Conservation (phyloP, 1,284 basidiomycete species). For the Anthracocystis panici-leucophaei region DNA sequence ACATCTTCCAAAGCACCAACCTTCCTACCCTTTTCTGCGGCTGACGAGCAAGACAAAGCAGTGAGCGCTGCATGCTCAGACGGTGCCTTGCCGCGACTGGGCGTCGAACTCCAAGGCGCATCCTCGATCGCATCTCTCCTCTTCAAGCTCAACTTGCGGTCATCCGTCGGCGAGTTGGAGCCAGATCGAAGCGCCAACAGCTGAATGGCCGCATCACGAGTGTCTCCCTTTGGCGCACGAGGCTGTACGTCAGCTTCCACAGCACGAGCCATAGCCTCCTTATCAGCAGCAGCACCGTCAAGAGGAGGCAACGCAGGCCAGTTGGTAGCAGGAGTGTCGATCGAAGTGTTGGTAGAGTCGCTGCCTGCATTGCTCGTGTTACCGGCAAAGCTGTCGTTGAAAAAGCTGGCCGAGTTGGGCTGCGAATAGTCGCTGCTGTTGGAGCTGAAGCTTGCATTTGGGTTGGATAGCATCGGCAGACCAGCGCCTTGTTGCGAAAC, state of each 20-base stretch:
- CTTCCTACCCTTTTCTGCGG: conserved; percentile 15
- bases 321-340: conserved; percentile 43
- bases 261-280: conserved; percentile 10
- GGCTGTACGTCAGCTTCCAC: conserved; percentile 14
- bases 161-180: conserved; percentile 50
- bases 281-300: conserved; percentile 19
- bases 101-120: conserved; percentile 44
- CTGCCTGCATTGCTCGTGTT: conserved; percentile 43
- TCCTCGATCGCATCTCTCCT: conserved; percentile 28
- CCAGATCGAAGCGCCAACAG: conserved; percentile 46
- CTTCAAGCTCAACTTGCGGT: conserved; percentile 31
- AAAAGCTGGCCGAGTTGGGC: conserved; percentile 46
- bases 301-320: conserved; percentile 34
- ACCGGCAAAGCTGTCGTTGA: conserved; percentile 47
- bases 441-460: conserved; percentile 46
- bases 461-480: conserved; percentile 13
- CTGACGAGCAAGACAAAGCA: conserved; percentile 40
- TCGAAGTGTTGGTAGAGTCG: conserved; percentile 45
- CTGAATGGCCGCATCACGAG: conserved; percentile 48
- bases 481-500: conserved; percentile 15
- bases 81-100: conserved; percentile 21
- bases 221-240: conserved; percentile 40
- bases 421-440: conserved; percentile 50
- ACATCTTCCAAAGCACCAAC: conserved; percentile 9
- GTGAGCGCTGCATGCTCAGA: conserved; percentile 45